Evolutionary conservation across 1,139 yeast genomes (phyloP).

Genomic region (Debaryomyces psychrophilus): DNA sequence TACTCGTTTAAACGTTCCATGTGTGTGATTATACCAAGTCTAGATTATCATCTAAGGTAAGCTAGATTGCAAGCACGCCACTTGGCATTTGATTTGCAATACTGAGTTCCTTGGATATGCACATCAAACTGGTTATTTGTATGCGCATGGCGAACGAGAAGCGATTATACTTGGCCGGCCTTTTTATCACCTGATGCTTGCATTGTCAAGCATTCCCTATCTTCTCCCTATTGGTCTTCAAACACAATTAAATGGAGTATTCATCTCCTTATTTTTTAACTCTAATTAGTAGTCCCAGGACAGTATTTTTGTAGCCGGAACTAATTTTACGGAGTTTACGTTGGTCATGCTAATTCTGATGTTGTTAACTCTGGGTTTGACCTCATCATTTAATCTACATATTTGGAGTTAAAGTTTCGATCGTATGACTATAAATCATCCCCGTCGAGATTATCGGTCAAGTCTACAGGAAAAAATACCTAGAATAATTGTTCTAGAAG

Average conservation of each 20-base stretch:
- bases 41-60: too few species aligned
- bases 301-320: too few species aligned
- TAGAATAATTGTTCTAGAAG: neutral
- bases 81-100: too few species aligned
- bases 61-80: too few species aligned
- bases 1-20: too few species aligned
- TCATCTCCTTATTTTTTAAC: neutral
- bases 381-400: too few species aligned
- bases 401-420: neutral
- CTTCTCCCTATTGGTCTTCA: neutral
- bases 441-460: neutral
- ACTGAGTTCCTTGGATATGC: too few species aligned
- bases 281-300: neutral
- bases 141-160: too few species aligned
- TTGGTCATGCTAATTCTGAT: neutral
- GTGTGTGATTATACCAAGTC: too few species aligned
- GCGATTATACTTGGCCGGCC: too few species aligned
- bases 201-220: neutral
- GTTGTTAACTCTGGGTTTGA: too few species aligned
- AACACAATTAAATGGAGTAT: neutral
- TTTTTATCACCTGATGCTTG: neutral
- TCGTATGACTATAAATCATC: neutral
- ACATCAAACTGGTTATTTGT: too few species aligned
- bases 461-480: neutral
- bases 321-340: neutral